These are phyloP conservation scores for Ogataea zsoltii DNA, from an alignment of 805 yeast species.

Conservation along the genomic window DNA sequence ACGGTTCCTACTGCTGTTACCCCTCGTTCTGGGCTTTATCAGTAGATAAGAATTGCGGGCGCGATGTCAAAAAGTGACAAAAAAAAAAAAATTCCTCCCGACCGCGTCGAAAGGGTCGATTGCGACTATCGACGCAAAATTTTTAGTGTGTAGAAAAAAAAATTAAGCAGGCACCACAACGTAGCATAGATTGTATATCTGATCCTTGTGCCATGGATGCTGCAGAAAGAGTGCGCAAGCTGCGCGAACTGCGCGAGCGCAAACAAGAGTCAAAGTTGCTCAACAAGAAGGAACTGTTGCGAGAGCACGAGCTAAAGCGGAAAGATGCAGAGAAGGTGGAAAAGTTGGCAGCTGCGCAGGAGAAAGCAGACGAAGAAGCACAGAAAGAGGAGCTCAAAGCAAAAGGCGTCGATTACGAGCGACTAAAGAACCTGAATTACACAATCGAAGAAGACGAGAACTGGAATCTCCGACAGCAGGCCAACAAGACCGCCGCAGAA, in stretches of 20 bases:
- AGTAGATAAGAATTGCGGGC: too few relatives aligned
- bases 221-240: conserved; percentile 25
- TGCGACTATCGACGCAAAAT: not conserved
- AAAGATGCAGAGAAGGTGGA: conserved; percentile 27
- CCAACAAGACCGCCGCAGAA: conserved; percentile 28
- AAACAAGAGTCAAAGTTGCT: conserved; percentile 26
- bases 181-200: not conserved
- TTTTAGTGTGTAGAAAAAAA: too few relatives aligned
- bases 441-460: conserved; percentile 64
- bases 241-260: conserved; percentile 31
- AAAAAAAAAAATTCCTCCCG: too few relatives aligned
- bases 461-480: conserved; percentile 51
- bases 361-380: conserved; percentile 40
- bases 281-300: conserved; percentile 39
- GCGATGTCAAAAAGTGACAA: too few relatives aligned
- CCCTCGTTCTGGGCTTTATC: too few relatives aligned
- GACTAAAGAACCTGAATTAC: conserved; percentile 52
- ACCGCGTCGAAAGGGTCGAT: too few relatives aligned
- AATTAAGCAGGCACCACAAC: not conserved
- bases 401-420: conserved; percentile 41
- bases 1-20: too few relatives aligned
- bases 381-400: conserved; percentile 38
- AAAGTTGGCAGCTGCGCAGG: conserved; percentile 34
- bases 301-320: conserved; percentile 33
- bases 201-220: not conserved